Evolutionary conservation across 2,329 filamentous ascomycete species (phyloP), one percentile per base, ranked within the genome.

Genomic region (Parascedosporium putredinis): DNA sequence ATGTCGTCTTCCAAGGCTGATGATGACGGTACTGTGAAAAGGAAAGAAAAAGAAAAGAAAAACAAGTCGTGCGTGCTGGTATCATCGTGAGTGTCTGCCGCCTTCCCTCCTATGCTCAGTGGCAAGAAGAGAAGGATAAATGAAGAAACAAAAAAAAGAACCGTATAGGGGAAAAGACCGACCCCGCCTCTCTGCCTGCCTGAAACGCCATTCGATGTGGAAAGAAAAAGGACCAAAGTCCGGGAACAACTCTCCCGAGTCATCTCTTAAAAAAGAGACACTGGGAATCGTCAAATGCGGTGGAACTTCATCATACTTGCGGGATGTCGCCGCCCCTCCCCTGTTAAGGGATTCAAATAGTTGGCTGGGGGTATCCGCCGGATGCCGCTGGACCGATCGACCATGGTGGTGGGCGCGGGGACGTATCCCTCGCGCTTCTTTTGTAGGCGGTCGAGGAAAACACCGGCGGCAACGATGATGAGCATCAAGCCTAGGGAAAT

Each of bases 381-480:
- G 55, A 83, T 77, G 48, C 76, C 76, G 54, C 70, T 77, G 50
- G 73, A 73, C 36, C 76, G 71, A 59, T 83, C 79, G 55, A 75
- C 78, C 71, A 78, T 78, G 31, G 72, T 78, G 16, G 82, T 84
- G 4, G 84, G 83, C 31, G 87, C 86, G n/a, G 83, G 86, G 12
- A 81, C 71, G 57, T 94, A 94, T 46, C 88, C 88, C 62, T 91
- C 85, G 45, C 81, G 78, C 69, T 78, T 83, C 68, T 88, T 84
- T 58, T 87, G 79, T 53, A 84, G 73, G 53, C 86, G 80, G 67
- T 93, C 87, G 51, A 89, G 73, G 42, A 86, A 60, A 54, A 94
- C 79, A 55, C 88, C 88, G 18, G 78, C 77, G 46, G 86, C 74
- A 49, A 94, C 86, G 48, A 94, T 74, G 43, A 91, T 68, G 64